Evolutionary conservation across 2,329 filamentous ascomycete species (phyloP).

Genomic region (Hypoxylon sp.): DNA sequence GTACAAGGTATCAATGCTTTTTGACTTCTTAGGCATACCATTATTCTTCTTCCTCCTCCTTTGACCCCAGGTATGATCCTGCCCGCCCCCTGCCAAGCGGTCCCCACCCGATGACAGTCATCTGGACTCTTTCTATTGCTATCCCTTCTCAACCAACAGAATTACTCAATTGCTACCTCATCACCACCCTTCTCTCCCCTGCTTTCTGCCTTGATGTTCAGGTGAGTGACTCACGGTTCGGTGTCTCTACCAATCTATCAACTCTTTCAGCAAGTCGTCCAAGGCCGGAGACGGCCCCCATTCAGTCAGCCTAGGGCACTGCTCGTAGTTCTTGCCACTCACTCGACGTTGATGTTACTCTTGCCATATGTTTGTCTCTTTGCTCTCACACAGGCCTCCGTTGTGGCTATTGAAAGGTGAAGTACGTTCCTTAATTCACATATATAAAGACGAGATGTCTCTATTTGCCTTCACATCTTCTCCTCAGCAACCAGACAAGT

Average conservation of each 20-base stretch:
- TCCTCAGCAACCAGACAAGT: slow-evolving; percentile 22
- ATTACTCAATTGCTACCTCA: slow-evolving; percentile 34
- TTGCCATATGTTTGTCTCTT: slow-evolving; percentile 26
- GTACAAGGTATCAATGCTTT: background rate
- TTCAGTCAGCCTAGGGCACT: slow-evolving; percentile 38
- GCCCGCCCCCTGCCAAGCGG: slow-evolving; percentile 13
- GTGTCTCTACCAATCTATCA: slow-evolving; percentile 24
- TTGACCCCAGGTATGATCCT: background rate
- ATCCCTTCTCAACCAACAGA: slow-evolving; percentile 5
- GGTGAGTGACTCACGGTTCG: slow-evolving; percentile 33
- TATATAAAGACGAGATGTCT: slow-evolving; percentile 23
- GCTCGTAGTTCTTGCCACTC: slow-evolving; percentile 13
- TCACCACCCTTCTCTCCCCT: slow-evolving; percentile 15
- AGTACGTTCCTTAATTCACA: slow-evolving; percentile 10
- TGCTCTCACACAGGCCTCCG: slow-evolving; percentile 18
- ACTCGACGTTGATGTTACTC: background rate
- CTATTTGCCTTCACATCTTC: slow-evolving; percentile 13
- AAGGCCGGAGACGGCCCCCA: slow-evolving; percentile 25
- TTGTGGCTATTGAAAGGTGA: slow-evolving; percentile 16
- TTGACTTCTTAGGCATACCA: slow-evolving; percentile 14
- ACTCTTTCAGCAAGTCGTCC: slow-evolving; percentile 15
- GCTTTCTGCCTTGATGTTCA: slow-evolving; percentile 37
- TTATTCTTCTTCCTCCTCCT: slow-evolving; percentile 2
- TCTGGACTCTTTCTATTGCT: slow-evolving; percentile 20
- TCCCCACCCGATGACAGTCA: slow-evolving; percentile 30